phyloP scores from a whole-genome alignment of 2,329 filamentous ascomycete genomes.

The Didymellaceae sp. region DNA sequence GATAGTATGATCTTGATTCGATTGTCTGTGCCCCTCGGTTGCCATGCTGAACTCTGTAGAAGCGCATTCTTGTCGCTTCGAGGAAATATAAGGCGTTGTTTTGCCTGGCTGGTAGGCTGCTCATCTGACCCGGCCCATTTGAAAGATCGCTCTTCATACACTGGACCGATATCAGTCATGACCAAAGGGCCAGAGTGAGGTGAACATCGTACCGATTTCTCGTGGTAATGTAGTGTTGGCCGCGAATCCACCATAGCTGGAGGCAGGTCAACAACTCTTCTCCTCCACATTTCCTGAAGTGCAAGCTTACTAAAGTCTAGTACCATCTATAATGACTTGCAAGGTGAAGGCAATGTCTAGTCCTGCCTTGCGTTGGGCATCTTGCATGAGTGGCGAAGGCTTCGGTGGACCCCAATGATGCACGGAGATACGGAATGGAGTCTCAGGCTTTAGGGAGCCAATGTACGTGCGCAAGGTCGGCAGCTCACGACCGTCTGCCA shows the following conservation, averaged over 20 bases:
- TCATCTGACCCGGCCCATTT: conserved; percentile 27
- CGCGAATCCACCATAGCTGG: conserved; percentile 41
- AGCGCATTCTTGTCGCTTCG: conserved; percentile 73
- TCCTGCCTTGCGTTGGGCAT: conserved; percentile 29
- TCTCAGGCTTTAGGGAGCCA: conserved; percentile 30
- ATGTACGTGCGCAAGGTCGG: conserved; percentile 44
- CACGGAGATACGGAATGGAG: conserved; percentile 45
- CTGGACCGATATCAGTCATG: conserved; percentile 15
- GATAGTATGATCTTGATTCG: conserved; percentile 79
- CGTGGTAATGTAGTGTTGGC: conserved; percentile 37
- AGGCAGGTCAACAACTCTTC: too few relatives aligned
- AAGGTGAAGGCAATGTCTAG: conserved; percentile 38
- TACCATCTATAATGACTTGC: conserved; percentile 40
- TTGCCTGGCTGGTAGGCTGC: conserved; percentile 61
- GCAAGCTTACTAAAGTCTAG: conserved; percentile 39
- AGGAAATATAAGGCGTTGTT: conserved; percentile 69
- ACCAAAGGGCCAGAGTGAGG: neutral
- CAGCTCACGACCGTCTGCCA: conserved; percentile 37
- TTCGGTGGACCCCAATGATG: conserved; percentile 43
- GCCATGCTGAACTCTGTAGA: conserved; percentile 70
- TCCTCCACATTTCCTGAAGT: neutral
- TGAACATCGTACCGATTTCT: conserved; percentile 35
- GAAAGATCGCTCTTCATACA: conserved; percentile 34
- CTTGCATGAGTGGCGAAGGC: conserved; percentile 34
- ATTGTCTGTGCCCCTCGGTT: conserved; percentile 71